Conservation (phyloP, 1,284 basidiomycete species). For the Malassezia cuniculi region DNA sequence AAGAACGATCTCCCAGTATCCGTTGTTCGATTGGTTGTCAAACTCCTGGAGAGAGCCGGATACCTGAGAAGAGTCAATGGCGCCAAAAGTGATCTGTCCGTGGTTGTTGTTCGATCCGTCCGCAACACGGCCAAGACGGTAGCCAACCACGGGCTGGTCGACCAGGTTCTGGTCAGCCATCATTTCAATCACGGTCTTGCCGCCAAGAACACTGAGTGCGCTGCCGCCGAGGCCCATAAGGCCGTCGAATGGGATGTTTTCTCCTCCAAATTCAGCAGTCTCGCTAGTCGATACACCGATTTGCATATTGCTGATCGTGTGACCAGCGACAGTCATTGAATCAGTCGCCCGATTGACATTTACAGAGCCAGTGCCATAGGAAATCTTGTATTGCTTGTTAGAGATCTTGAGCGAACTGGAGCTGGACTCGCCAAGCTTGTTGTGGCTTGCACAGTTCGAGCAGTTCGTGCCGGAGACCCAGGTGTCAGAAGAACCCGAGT, state of each 20-base stretch:
- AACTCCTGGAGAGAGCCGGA: constrained; percentile 33
- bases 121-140: constrained; percentile 62
- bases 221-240: constrained; percentile 58
- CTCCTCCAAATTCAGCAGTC: constrained; percentile 52
- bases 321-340: constrained; percentile 57
- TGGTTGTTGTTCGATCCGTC: constrained; percentile 53
- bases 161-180: constrained; percentile 56
- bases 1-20: constrained; percentile 67
- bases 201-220: constrained; percentile 53
- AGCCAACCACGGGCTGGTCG: constrained; percentile 59
- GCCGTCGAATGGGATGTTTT: constrained; percentile 56
- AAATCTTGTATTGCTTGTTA: constrained; percentile 55
- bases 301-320: constrained; percentile 54
- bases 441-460: constrained; percentile 47
- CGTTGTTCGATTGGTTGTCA: constrained; percentile 41
- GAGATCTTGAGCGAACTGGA: constrained; percentile 56
- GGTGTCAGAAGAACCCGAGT: constrained; percentile 71
- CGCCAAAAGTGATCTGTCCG: constrained; percentile 66
- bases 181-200: constrained; percentile 61
- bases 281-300: constrained; percentile 62
- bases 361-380: constrained; percentile 61
- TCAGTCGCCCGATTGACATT: constrained; percentile 58
- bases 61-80: constrained; percentile 56
- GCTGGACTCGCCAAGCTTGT: constrained; percentile 55
- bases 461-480: constrained; percentile 50